These are phyloP conservation scores for Adansonia madagascariensis DNA, from an alignment of 441 rosid species.

Conservation along the genomic window DNA sequence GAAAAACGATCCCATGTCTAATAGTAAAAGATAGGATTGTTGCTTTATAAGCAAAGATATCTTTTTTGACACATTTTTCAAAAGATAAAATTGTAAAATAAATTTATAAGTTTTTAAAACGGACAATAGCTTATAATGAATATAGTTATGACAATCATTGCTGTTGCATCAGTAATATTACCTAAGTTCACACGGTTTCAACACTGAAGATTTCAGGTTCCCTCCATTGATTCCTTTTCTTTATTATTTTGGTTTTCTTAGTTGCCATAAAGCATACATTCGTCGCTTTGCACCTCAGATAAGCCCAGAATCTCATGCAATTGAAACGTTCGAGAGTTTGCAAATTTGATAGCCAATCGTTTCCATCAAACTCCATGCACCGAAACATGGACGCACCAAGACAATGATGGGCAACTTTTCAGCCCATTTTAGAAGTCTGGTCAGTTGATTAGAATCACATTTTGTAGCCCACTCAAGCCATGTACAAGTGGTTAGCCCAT, in stretches of 20 bases:
- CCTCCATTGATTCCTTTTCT: not conserved
- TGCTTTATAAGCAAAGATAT: no score
- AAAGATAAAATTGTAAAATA: not conserved
- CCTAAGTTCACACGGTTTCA: not conserved
- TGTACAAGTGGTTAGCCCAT: not conserved
- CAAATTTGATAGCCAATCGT: not conserved
- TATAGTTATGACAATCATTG: no score
- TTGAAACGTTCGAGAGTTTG: not conserved
- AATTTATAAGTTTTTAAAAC: not conserved
- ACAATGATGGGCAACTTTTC: not conserved
- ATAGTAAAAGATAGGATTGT: no score
- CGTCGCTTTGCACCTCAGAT: not conserved
- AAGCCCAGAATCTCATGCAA: not conserved
- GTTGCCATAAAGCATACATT: not conserved
- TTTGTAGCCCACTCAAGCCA: not conserved
- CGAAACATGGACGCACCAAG: not conserved
- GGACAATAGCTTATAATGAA: no score
- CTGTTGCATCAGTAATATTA: not conserved
- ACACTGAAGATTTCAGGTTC: not conserved
- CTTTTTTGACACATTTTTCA: no score
- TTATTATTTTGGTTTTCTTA: not conserved
- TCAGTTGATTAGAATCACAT: not conserved
- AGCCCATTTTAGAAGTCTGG: not conserved
- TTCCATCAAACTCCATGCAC: no score
- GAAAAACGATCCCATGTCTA: no score